Evolutionary conservation across 177 flowering plant species (phyloP), one percentile per base, ranked within the genome.

Genomic region (Tripterygium wilfordii): DNA sequence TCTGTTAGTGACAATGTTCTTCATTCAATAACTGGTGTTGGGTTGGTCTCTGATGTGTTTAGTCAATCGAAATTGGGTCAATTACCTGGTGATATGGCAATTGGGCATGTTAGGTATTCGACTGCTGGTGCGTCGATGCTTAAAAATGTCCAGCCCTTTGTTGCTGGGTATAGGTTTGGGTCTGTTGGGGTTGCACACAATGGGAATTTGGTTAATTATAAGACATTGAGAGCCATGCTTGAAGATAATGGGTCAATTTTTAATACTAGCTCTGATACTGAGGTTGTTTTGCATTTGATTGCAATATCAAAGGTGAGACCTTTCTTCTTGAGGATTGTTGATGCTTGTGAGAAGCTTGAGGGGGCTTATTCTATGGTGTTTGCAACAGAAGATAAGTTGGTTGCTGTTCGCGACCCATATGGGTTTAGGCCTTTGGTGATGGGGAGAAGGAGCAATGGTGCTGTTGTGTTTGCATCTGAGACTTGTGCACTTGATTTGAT

Each of bases 361-460:
- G 97, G 97, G 14, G 96, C 96, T 10, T 90, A 84, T 55, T 87
- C 96, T 0, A 67, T 90, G 78, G 97, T 90, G 27, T 90, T 90
- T 41, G 35, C 70, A 5, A 79, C 96, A 0, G 79, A 80, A 54
- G 94, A 80, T 59, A 90, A 82, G 70, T 63, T 89, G 7, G 88
- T 88, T 4, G 97, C 94, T 0, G 97, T 90, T 10, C 64, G 97
- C 1, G 97, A 90, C 63, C 94, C 94, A 0, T 68, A 21, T 37
- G 97, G 97, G 5, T 87, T 87, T 52, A 58, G 96, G 52, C 97
- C 97, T 1, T 56, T 90, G 32, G 96, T 90, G 14, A 90, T 87
- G 96, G 97, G 97, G 9, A 60, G 88, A 57, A 65, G 94, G 54
- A 68, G 77, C 16, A 90, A 87, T 52, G 96, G 97, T 0, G 85